phyloP scores from a whole-genome alignment of 176 grass and related monocot genomes.

The Triticum monococcum region DNA sequence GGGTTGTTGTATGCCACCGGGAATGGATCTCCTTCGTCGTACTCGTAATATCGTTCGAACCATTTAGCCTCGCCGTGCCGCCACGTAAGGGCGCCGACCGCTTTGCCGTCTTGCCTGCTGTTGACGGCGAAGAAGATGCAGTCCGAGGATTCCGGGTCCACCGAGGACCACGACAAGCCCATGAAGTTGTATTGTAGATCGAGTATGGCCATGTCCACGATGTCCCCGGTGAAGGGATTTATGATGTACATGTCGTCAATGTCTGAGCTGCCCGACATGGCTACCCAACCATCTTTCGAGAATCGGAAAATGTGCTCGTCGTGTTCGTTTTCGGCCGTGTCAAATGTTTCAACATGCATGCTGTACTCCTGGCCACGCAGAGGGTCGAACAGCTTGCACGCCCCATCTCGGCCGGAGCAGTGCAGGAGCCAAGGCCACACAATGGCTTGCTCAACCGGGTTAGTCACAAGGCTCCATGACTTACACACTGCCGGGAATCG shows the following conservation, averaged over 20 bases:
- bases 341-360: background rate
- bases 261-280: background rate
- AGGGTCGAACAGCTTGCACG: background rate
- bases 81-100: no score
- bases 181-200: background rate
- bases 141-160: background rate
- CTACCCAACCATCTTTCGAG: background rate
- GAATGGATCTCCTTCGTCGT: background rate
- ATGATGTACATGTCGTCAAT: background rate
- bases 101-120: background rate
- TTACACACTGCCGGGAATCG: background rate
- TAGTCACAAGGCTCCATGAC: slow-evolving; percentile 11
- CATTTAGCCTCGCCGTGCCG: background rate
- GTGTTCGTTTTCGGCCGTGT: background rate
- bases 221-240: background rate
- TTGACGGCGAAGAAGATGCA: background rate
- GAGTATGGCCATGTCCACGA: background rate
- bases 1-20: background rate
- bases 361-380: background rate
- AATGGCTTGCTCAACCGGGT: background rate
- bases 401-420: background rate
- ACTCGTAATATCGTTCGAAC: background rate
- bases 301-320: background rate
- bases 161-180: background rate
- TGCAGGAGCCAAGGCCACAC: slow-evolving; percentile 15